Conservation (phyloP, 768 basidiomycete genomes). For the Lepiota brunneoincarnata region DNA sequence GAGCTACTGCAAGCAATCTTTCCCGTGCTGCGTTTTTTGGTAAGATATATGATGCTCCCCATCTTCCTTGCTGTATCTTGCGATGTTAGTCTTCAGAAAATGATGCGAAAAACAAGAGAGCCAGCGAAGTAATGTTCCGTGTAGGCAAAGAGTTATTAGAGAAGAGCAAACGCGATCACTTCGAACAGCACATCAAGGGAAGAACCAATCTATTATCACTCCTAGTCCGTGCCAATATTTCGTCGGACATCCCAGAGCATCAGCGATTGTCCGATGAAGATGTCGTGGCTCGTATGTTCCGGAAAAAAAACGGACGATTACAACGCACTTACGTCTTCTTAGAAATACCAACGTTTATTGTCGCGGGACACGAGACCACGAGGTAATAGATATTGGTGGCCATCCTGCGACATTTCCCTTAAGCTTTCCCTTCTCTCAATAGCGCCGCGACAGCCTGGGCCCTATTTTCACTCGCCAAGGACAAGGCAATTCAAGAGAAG, state of each 20-base stretch:
- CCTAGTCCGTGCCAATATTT: conserved; percentile 58
- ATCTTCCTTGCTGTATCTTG: background rate
- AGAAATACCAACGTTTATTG: conserved; percentile 52
- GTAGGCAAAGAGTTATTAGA: conserved; percentile 45
- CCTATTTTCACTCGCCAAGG: conserved; percentile 49
- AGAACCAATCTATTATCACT: conserved; percentile 54
- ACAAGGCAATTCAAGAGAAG: conserved; percentile 46
- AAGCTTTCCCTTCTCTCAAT: background rate
- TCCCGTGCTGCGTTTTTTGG: conserved; percentile 34
- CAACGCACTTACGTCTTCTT: background rate
- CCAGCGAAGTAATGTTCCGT: conserved; percentile 36
- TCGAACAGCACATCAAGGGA: conserved; percentile 17
- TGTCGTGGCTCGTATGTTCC: conserved; percentile 43
- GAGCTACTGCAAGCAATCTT: conserved; percentile 27
- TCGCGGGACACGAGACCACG: conserved; percentile 50
- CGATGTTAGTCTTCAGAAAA: conserved; percentile 22
- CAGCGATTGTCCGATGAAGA: conserved; percentile 58
- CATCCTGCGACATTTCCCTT: background rate
- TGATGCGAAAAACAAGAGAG: conserved; percentile 24
- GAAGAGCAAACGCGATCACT: conserved; percentile 43
- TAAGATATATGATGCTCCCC: conserved; percentile 7
- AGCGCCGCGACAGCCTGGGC: conserved; percentile 55
- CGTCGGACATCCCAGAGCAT: conserved; percentile 46
- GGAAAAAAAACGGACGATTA: background rate
- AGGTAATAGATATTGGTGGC: conserved; percentile 23